Percentiles rank a stretch among this genome's conserved stretches.
Conservation (phyloP, 495 filamentous ascomycete species). For the Cryomyces antarcticus region DNA sequence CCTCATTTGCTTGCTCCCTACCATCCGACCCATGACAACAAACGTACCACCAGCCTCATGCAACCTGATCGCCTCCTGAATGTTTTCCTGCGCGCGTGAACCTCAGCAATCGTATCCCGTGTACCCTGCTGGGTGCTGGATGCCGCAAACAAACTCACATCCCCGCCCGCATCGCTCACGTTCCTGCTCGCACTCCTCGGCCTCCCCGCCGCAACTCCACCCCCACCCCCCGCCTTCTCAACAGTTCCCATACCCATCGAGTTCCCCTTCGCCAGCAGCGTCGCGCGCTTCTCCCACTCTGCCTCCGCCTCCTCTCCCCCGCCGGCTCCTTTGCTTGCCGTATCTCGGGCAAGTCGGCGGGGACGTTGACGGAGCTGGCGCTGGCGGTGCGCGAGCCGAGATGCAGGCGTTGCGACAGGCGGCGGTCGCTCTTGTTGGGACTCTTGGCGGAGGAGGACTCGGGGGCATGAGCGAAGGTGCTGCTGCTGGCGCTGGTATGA, state of each 20-base stretch:
- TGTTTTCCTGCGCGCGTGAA: conserved; percentile 37
- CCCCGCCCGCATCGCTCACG: conserved; percentile 6
- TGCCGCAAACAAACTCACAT: conserved; percentile 6
- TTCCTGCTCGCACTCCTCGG: conserved; percentile 12
- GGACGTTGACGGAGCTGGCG: conserved; percentile 47
- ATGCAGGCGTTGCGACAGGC: conserved; percentile 50
- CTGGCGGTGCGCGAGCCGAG: conserved; percentile 34
- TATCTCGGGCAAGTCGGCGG: conserved; percentile 49
- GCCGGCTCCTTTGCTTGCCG: conserved; percentile 28
- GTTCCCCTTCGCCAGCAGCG: conserved; percentile 41
- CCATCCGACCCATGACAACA: neutral
- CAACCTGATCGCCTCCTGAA: conserved; percentile 87
- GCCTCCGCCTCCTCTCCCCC: conserved; percentile 30
- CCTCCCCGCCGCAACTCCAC: conserved; percentile 5
- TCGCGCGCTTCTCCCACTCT: conserved; percentile 77
- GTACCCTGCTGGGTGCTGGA: no score
- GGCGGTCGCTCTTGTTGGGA: conserved; percentile 11
- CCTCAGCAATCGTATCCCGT: no score
- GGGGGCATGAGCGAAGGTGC: conserved; percentile 19
- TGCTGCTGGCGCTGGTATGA: conserved; percentile 2
- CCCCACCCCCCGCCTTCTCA: conserved; percentile 29
- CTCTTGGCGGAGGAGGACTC: conserved; percentile 13
- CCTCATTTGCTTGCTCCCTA: neutral
- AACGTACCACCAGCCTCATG: conserved; percentile 61
- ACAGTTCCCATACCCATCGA: conserved; percentile 6